A percentile compares a stretch with the other conserved stretches of the same genome.
Evolutionary conservation across 345 rosid species (phyloP).

Genomic region (Luvunga scandens): DNA sequence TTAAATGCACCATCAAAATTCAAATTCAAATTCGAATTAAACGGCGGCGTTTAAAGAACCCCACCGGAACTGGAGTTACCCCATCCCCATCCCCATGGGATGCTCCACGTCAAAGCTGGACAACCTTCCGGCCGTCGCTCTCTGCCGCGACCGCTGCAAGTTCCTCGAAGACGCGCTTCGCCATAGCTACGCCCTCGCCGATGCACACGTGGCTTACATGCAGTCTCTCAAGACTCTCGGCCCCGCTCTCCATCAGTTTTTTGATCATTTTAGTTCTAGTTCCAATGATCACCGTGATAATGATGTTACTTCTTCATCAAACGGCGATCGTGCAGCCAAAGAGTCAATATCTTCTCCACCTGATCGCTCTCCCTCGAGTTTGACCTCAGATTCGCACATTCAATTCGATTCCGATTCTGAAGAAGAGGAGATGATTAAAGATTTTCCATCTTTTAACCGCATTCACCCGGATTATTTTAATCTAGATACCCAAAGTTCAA

Average conservation of each 20-base stretch:
- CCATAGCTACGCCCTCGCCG: conserved; percentile 51
- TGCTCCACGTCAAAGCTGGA: conserved; percentile 56
- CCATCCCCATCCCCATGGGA: conserved; percentile 29
- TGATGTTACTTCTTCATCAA: neutral
- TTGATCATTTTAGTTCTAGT: conserved; percentile 9
- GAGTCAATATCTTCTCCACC: conserved; percentile 23
- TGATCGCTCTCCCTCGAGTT: conserved; percentile 27
- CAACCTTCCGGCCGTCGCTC: conserved; percentile 51
- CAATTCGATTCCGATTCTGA: conserved; percentile 52
- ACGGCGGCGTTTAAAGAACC: neutral
- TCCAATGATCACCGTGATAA: neutral
- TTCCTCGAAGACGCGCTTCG: conserved; percentile 54
- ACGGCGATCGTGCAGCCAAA: conserved; percentile 2
- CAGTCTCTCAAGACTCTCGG: conserved; percentile 48
- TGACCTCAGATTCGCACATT: conserved; percentile 46
- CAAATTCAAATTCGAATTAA: too few species aligned
- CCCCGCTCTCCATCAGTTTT: conserved; percentile 40
- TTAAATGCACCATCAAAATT: neutral
- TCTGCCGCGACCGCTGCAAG: conserved; percentile 61
- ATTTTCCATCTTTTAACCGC: conserved; percentile 6
- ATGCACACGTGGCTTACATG: conserved; percentile 52
- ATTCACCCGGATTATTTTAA: conserved; percentile 16
- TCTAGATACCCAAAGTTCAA: conserved; percentile 19
- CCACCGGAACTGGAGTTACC: neutral
- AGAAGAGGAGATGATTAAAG: conserved; percentile 33